phyloP scores from a whole-genome alignment of 495 filamentous ascomycete genomes.

The Xylaria venustula region DNA sequence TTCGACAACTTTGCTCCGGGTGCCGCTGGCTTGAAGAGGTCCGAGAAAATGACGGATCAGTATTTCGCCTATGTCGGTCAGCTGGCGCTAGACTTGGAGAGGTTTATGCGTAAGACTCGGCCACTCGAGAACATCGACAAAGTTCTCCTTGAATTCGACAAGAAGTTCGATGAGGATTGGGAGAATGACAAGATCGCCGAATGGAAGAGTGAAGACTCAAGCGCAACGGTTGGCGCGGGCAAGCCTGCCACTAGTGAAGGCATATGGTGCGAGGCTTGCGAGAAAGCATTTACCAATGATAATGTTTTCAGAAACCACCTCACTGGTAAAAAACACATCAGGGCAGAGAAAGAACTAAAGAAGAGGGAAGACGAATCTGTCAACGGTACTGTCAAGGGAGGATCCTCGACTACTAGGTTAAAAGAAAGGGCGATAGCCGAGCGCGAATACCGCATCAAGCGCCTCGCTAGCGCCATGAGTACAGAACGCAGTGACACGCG shows the following conservation, averaged over 20 bases:
- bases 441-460: slow-evolving; percentile 78
- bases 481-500: slow-evolving; percentile 79
- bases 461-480: slow-evolving; percentile 71
- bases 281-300: slow-evolving; percentile 92
- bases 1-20: slow-evolving; percentile 85
- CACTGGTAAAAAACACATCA: slow-evolving; percentile 86
- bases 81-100: slow-evolving; percentile 78
- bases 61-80: slow-evolving; percentile 89
- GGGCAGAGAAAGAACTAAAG: slow-evolving; percentile 63
- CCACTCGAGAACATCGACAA: slow-evolving; percentile 83
- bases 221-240: slow-evolving; percentile 29
- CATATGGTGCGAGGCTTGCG: slow-evolving; percentile 84
- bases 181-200: slow-evolving; percentile 71
- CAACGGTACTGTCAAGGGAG: slow-evolving; percentile 28
- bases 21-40: slow-evolving; percentile 64
- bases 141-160: slow-evolving; percentile 69
- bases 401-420: slow-evolving; percentile 51
- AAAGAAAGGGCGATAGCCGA: slow-evolving; percentile 92
- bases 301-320: slow-evolving; percentile 92
- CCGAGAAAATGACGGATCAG: slow-evolving; percentile 82
- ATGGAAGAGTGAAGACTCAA: slow-evolving; percentile 65
- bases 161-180: slow-evolving; percentile 84
- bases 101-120: slow-evolving; percentile 74
- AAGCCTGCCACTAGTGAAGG: slow-evolving; percentile 65
- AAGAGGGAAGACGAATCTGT: slow-evolving; percentile 30